These are phyloP conservation scores for Aspergillus olivimuriae DNA, from an alignment of 495 filamentous ascomycete genomes.

Conservation along the genomic window DNA sequence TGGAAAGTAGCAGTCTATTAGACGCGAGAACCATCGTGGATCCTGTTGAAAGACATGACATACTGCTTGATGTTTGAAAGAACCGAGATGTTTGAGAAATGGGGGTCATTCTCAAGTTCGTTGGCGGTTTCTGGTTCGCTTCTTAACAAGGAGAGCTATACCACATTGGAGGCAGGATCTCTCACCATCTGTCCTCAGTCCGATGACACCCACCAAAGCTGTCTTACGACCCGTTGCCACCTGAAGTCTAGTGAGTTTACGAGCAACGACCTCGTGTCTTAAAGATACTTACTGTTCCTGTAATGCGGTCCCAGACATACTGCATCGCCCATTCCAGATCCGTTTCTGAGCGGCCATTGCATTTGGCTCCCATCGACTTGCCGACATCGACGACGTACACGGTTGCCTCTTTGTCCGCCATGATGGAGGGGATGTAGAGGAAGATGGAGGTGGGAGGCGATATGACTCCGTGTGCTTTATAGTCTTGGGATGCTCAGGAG, in stretches of 20 bases:
- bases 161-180: background rate
- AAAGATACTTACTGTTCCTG: constrained; percentile 55
- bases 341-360: constrained; percentile 66
- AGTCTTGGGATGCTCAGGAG: constrained; percentile 1
- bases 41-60: too few species aligned
- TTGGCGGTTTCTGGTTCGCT: constrained; percentile 56
- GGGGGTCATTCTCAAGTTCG: constrained; percentile 52
- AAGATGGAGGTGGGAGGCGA: constrained; percentile 5
- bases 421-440: constrained; percentile 25
- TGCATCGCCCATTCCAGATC: constrained; percentile 87
- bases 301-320: constrained; percentile 96
- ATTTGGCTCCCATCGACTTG: constrained; percentile 69
- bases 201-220: constrained; percentile 71
- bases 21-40: too few species aligned
- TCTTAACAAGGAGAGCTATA: constrained; percentile 6
- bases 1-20: constrained; percentile 10
- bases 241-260: constrained; percentile 27
- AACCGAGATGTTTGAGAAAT: constrained; percentile 73
- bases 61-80: constrained; percentile 66
- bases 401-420: constrained; percentile 93
- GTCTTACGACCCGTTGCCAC: constrained; percentile 80
- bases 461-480: too few species aligned
- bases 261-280: background rate
- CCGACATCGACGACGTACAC: constrained; percentile 90
- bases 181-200: constrained; percentile 67